Conservation (phyloP, 176 grass and related monocot genomes). For the Oryza punctata region DNA sequence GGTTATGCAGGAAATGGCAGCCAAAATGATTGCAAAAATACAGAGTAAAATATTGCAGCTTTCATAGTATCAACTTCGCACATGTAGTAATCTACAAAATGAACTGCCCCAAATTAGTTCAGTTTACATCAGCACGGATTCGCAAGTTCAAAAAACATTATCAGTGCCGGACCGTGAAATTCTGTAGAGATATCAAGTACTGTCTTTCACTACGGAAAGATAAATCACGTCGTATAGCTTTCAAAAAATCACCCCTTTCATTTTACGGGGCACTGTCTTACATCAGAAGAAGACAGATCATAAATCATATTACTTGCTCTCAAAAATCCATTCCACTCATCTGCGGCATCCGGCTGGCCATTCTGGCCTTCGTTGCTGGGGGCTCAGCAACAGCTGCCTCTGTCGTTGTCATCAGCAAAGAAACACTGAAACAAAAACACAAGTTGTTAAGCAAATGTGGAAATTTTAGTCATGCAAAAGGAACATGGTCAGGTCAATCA, state of each 20-base stretch:
- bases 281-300: neutral
- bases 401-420: conserved; percentile 77
- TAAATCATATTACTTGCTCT: neutral
- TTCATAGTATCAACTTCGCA: neutral
- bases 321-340: conserved; percentile 66
- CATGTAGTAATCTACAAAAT: neutral
- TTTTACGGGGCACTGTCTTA: conserved; percentile 37
- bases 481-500: neutral
- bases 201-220: neutral
- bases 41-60: neutral
- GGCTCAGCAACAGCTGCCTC: conserved; percentile 77
- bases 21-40: neutral
- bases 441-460: conserved; percentile 6
- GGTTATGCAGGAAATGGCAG: neutral
- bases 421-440: conserved; percentile 56
- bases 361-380: conserved; percentile 51
- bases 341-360: conserved; percentile 64
- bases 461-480: neutral
- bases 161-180: neutral
- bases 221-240: neutral
- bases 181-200: neutral
- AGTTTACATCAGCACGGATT: neutral
- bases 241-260: conserved; percentile 56
- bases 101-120: neutral
- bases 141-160: neutral